Evolutionary conservation across 1,284 basidiomycete species (phyloP), one percentile per base, ranked within the genome.

Genomic region (Ganoderma boninense): DNA sequence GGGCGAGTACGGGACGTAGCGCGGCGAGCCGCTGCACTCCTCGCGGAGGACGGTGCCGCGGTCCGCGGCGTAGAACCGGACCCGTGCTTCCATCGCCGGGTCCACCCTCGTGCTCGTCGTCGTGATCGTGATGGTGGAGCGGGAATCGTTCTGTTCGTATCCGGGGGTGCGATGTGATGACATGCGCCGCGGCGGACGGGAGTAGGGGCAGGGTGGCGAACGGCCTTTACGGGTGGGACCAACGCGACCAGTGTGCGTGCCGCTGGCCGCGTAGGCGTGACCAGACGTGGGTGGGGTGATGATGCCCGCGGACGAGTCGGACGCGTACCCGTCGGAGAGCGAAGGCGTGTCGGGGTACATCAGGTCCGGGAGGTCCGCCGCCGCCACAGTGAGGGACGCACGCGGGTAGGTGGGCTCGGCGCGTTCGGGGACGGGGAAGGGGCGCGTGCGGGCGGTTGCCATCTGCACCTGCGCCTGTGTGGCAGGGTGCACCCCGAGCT

Each of bases 1-100:
- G 7, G 72, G 70, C 62, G 72, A 71, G 65, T 64, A 70, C 43
- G 70, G 73, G 40, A 69, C 62, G 70, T 65, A 74, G 46, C 70
- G 70, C 62, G 73, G 73, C 29, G 73, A 70, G 62, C 54, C 59
- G 49, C 60, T 26, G 13, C 68, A 49, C n/a, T n/a, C n/a, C 40
- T 65, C 64, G 10, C 60, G 38, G 60, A 43, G 40, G 62, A 64
- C 46, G 56, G 62, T 68, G 56, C 67, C 67, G 67, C 29, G 67
- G 62, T 69, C 57, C 40, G 65, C 67, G 38, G 70, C 66, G 65
- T 73, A 71, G 70, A 66, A 71, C 43, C 65, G 68, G 32, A 66
- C 43, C 23, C 44, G 62, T 40, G 70, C 69, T 2, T 67, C 62
- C 54, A 63, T 59, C 60, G 65, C 64, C 16, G 62, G n/a, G 59